Conservation (phyloP, 495 filamentous ascomycete genomes). For the Neurospora cerealis region DNA sequence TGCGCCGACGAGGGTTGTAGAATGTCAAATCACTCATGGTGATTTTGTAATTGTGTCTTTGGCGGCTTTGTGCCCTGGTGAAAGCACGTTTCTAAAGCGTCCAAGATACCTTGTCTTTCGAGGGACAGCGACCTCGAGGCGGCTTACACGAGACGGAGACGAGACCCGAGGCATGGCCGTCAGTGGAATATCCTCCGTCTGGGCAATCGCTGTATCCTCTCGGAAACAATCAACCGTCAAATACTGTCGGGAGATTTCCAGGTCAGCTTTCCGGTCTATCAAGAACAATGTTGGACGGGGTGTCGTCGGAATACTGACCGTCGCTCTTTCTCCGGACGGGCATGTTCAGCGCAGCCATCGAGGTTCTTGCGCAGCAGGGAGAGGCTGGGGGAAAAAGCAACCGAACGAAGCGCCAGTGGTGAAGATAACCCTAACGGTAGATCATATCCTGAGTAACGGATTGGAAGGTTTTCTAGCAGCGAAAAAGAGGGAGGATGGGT, state of each 20-base stretch:
- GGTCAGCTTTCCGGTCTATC: neutral
- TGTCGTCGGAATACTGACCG: neutral
- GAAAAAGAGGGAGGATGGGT: neutral
- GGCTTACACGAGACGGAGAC: neutral
- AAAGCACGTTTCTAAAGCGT: neutral
- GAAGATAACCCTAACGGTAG: neutral
- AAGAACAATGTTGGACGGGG: neutral
- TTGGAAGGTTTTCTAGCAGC: neutral
- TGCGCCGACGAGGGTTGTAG: neutral
- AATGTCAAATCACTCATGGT: neutral
- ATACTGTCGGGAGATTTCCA: fast-evolving
- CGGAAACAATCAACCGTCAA: neutral
- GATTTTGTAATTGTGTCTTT: neutral
- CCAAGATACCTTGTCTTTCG: neutral
- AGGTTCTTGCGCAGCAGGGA: neutral
- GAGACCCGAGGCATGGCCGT: neutral
- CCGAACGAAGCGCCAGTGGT: too few relatives aligned
- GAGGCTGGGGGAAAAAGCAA: neutral
- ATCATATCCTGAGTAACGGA: neutral
- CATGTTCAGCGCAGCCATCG: neutral
- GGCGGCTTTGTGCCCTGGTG: neutral
- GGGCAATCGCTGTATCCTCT: neutral
- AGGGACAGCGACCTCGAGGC: neutral
- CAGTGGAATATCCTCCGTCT: neutral
- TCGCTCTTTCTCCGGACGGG: neutral